Conservation (phyloP, 805 yeast species). For the Zygosaccharomyces siamensis region DNA sequence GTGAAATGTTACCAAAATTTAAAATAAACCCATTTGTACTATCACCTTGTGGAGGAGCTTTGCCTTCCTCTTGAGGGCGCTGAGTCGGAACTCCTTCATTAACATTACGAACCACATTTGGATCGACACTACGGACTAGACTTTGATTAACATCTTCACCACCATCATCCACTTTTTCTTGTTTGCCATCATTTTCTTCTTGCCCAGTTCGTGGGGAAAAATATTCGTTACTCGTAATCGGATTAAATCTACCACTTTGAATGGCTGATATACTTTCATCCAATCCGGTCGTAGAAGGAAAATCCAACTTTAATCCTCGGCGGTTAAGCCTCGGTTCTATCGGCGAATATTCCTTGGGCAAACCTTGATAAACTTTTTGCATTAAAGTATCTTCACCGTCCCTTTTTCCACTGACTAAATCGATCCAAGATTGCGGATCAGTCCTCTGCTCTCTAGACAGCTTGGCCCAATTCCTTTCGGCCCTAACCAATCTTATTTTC, state of each 20-base stretch:
- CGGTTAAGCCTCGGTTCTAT: conserved; percentile 2
- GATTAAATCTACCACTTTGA: conserved; percentile 13
- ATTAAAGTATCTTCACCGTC: conserved; percentile 18
- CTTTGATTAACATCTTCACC: background rate
- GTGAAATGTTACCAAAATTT: conserved; percentile 14
- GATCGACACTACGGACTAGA: background rate
- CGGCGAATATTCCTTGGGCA: conserved; percentile 12
- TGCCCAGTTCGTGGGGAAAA: conserved; percentile 7
- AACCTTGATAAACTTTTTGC: conserved; percentile 12
- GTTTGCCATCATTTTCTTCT: background rate
- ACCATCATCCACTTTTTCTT: background rate
- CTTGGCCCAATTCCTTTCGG: conserved; percentile 26
- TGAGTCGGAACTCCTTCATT: background rate
- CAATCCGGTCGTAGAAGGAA: conserved; percentile 7
- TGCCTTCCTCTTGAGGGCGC: background rate
- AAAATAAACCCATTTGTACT: conserved; percentile 9
- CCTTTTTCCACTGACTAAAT: conserved; percentile 25
- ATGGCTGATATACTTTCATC: conserved; percentile 14
- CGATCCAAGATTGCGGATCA: conserved; percentile 23
- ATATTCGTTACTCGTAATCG: conserved; percentile 15
- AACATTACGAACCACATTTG: background rate
- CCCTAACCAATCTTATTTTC: conserved; percentile 22
- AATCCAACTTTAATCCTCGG: conserved; percentile 7
- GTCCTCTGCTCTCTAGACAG: conserved; percentile 19
- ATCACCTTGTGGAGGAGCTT: background rate